Evolutionary conservation across 495 filamentous ascomycete species (phyloP).

Genomic region (Hyaloscypha finlandica): DNA sequence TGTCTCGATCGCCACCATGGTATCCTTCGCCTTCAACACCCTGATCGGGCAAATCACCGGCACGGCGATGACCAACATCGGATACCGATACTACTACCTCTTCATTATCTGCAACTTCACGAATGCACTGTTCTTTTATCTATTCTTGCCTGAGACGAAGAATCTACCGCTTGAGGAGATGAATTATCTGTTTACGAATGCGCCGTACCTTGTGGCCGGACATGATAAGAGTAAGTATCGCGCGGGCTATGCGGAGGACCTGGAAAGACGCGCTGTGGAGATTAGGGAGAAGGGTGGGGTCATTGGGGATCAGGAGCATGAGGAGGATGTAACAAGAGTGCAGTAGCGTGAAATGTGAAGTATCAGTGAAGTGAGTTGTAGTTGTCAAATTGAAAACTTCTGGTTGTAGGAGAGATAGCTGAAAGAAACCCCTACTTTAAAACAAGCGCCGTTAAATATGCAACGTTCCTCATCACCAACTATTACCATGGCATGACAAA

Average conservation of each 20-base stretch:
- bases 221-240: slow-evolving; percentile 36
- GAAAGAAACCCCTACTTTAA: no score
- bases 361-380: not conserved
- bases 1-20: slow-evolving; percentile 50
- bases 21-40: slow-evolving; percentile 58
- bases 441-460: no score
- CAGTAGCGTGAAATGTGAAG: not conserved
- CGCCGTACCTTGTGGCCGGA: slow-evolving; percentile 64
- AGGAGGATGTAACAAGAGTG: not conserved
- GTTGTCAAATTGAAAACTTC: not conserved
- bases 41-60: slow-evolving; percentile 56
- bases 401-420: no score
- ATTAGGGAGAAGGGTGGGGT: slow-evolving; percentile 40
- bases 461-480: no score
- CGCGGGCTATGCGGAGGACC: slow-evolving; percentile 43
- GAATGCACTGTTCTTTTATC: slow-evolving; percentile 45
- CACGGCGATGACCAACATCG: slow-evolving; percentile 51
- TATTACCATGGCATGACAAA: no score
- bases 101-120: slow-evolving; percentile 55
- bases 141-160: slow-evolving; percentile 47
- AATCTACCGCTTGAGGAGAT: slow-evolving; percentile 31
- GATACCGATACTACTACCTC: slow-evolving; percentile 55
- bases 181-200: slow-evolving; percentile 60
- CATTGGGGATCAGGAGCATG: not conserved
- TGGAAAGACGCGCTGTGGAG: slow-evolving; percentile 45